These are phyloP conservation scores for Stephania japonica DNA, from an alignment of 164 flowering plant genomes.

Conservation along the genomic window DNA sequence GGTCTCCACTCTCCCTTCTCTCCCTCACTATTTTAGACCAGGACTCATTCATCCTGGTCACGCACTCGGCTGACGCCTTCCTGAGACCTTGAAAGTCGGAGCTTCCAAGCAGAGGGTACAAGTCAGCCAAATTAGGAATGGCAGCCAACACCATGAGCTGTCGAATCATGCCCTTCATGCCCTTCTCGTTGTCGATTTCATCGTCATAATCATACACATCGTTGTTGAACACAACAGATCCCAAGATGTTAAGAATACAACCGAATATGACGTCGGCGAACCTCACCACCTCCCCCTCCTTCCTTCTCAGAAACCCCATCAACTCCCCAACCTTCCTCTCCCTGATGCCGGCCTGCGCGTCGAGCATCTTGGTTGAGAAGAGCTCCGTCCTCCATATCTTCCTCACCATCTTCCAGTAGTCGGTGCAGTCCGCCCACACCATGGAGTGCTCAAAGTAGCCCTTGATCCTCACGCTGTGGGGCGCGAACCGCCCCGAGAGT, in stretches of 20 bases:
- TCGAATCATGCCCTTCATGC: constrained; percentile 13
- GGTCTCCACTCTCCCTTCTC: constrained; percentile 14
- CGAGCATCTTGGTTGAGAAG: constrained; percentile 19
- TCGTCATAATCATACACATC: constrained; percentile 23
- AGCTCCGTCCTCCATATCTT: constrained; percentile 24
- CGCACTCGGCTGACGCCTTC: constrained; percentile 11
- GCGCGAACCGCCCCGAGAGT: constrained; percentile 17
- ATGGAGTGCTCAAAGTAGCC: constrained; percentile 5
- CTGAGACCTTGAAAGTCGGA: constrained; percentile 25
- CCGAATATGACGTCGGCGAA: constrained; percentile 22
- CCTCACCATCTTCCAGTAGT: constrained; percentile 27
- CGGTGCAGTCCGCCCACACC: constrained; percentile 30
- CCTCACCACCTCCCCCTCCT: constrained; percentile 22
- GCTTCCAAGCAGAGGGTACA: constrained; percentile 24
- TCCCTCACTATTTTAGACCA: constrained; percentile 27
- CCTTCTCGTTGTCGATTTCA: constrained; percentile 10
- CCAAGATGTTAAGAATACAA: constrained; percentile 19
- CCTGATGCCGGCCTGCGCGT: constrained; percentile 16
- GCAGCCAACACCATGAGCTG: constrained; percentile 10
- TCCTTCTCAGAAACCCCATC: constrained; percentile 14
- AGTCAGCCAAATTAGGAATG: constrained; percentile 28
- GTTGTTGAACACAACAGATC: constrained; percentile 20
- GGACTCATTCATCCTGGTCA: background rate
- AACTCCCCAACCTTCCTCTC: constrained; percentile 26
- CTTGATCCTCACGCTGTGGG: constrained; percentile 3